Conservation (phyloP, 2,329 filamentous ascomycete species). For the Penicillium sp. region DNA sequence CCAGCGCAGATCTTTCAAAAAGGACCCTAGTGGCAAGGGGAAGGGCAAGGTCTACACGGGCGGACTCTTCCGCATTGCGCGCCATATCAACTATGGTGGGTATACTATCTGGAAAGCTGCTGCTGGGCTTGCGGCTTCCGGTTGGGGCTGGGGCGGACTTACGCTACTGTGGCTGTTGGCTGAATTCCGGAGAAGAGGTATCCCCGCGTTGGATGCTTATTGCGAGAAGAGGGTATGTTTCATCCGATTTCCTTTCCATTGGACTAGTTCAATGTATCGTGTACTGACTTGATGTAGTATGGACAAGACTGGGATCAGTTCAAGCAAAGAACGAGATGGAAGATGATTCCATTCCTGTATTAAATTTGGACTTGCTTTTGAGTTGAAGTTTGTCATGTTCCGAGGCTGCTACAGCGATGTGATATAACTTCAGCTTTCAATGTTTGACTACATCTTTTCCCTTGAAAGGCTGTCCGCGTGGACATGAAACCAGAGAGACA, state of each 20-base stretch:
- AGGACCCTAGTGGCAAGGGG: conserved; percentile 45
- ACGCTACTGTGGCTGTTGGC: conserved; percentile 45
- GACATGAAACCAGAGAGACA: too few relatives aligned
- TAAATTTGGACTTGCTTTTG: neutral
- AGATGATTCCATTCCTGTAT: neutral
- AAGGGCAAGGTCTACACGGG: conserved; percentile 54
- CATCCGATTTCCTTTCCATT: neutral
- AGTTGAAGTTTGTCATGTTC: too few relatives aligned
- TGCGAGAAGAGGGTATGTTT: conserved; percentile 38
- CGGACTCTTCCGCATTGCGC: conserved; percentile 52
- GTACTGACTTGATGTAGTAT: conserved; percentile 8
- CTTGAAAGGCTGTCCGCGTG: too few relatives aligned
- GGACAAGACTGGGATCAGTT: neutral
- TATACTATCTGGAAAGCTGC: conserved; percentile 55
- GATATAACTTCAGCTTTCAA: too few relatives aligned
- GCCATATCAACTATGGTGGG: conserved; percentile 58
- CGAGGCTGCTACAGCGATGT: too few relatives aligned
- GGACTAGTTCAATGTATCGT: neutral
- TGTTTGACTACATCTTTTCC: too few relatives aligned
- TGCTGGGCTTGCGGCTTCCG: conserved; percentile 52
- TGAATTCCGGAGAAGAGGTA: conserved; percentile 47
- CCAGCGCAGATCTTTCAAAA: conserved; percentile 58
- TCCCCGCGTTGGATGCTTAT: conserved; percentile 54
- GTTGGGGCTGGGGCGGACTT: conserved; percentile 47
- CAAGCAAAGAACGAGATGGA: neutral